Evolutionary conservation across 1,284 basidiomycete genomes (phyloP).

Genomic region (Boletus albobrunnescens): DNA sequence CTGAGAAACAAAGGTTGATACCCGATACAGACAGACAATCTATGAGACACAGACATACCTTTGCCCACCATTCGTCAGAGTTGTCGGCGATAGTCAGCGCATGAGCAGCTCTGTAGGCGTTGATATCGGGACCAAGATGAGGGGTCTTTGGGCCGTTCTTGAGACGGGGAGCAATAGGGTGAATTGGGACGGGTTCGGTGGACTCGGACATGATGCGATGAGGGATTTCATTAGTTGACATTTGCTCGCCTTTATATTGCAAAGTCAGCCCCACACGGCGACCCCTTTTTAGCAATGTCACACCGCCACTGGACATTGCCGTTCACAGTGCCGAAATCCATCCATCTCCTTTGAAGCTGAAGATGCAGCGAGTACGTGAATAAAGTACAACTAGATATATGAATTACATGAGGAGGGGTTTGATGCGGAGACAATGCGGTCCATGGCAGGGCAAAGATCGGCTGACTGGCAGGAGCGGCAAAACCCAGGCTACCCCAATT

Average conservation of each 20-base stretch:
- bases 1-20: slow-evolving; percentile 36
- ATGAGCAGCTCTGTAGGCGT: slow-evolving; percentile 70
- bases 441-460: slow-evolving; percentile 19
- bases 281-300: slow-evolving; percentile 14
- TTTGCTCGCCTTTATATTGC: slow-evolving; percentile 19
- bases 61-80: slow-evolving; percentile 85
- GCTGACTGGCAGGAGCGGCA: slow-evolving; percentile 2
- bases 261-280: slow-evolving; percentile 4
- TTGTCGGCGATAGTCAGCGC: slow-evolving; percentile 68
- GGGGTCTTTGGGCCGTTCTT: slow-evolving; percentile 57
- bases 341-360: too few relatives aligned
- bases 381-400: not conserved
- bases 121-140: slow-evolving; percentile 72
- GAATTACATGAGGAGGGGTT: not conserved
- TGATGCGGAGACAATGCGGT: slow-evolving; percentile 25
- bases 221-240: not conserved
- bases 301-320: slow-evolving; percentile 16
- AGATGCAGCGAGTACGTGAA: not conserved
- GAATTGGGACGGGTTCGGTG: slow-evolving; percentile 34
- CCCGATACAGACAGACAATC: not conserved
- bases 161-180: slow-evolving; percentile 71
- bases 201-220: slow-evolving; percentile 31
- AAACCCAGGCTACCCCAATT: too few relatives aligned
- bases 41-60: slow-evolving; percentile 49
- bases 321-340: too few relatives aligned